Percentiles rank a stretch among this genome's conserved stretches.
Conservation (phyloP, 306 rosid species). For the Acmispon strigosus region DNA sequence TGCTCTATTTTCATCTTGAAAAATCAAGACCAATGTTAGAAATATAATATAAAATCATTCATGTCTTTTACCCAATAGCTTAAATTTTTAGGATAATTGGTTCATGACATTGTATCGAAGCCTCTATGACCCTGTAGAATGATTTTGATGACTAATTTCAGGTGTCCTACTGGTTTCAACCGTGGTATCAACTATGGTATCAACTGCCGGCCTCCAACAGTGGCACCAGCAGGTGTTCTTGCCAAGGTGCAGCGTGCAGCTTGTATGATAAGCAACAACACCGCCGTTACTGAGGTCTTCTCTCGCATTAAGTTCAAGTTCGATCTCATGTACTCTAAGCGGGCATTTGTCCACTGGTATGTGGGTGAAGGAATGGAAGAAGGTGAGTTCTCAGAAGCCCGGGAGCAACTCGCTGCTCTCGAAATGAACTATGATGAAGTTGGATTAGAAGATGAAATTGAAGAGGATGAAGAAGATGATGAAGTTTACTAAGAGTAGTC, state of each 20-base stretch:
- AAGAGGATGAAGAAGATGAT: too few species aligned
- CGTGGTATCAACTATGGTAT: slow-evolving; percentile 65
- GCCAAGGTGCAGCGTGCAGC: slow-evolving; percentile 59
- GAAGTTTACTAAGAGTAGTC: too few species aligned
- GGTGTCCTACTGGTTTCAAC: slow-evolving; percentile 39
- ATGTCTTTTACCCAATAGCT: too few species aligned
- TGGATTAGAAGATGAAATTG: too few species aligned
- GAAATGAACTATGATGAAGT: slow-evolving; percentile 60
- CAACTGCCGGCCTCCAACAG: slow-evolving; percentile 51
- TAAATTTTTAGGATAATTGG: too few species aligned
- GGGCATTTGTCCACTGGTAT: slow-evolving; percentile 65
- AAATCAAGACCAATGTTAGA: too few species aligned
- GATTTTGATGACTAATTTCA: background rate
- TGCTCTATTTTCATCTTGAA: too few species aligned
- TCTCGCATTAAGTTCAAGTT: background rate
- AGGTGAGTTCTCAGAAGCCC: slow-evolving; percentile 60
- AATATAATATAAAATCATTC: too few species aligned
- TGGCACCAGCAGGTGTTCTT: slow-evolving; percentile 62
- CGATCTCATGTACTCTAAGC: slow-evolving; percentile 9
- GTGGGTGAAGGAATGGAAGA: slow-evolving; percentile 73
- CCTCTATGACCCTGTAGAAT: too few species aligned
- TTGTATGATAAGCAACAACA: slow-evolving; percentile 58
- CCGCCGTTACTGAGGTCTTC: slow-evolving; percentile 49
- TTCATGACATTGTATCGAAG: too few species aligned
- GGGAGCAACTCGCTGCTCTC: slow-evolving; percentile 59